Conservation (phyloP, 2,329 filamentous ascomycete species). For the Colletotrichum siamense region DNA sequence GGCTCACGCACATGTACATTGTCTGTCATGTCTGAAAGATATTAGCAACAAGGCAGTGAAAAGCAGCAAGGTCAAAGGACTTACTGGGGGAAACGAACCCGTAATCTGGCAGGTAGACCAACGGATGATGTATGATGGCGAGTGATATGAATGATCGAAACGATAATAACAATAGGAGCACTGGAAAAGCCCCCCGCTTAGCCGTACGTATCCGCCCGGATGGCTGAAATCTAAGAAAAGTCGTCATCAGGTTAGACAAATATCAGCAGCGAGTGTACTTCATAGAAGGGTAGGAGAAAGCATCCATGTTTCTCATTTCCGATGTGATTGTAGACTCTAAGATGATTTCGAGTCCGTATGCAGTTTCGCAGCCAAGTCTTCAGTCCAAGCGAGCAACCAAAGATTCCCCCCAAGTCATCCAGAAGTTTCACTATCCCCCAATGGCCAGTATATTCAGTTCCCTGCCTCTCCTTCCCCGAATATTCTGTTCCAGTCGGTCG, state of each 20-base stretch:
- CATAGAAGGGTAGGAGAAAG: neutral
- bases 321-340: neutral
- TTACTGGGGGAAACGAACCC: neutral
- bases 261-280: neutral
- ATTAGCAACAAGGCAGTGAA: neutral
- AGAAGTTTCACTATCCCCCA: neutral
- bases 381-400: neutral
- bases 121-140: neutral
- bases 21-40: neutral
- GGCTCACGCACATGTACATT: neutral
- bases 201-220: neutral
- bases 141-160: neutral
- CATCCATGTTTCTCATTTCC: neutral
- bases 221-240: neutral
- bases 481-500: neutral
- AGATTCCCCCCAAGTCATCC: neutral
- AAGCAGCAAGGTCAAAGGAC: neutral
- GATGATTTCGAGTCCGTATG: neutral
- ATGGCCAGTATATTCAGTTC: neutral
- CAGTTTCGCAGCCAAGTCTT: neutral
- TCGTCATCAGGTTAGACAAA: neutral
- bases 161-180: neutral
- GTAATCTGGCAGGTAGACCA: neutral
- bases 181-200: neutral
- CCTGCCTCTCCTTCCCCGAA: neutral